Evolutionary conservation across 1,139 yeast genomes (phyloP).

Genomic region (Taphrina deformans): DNA sequence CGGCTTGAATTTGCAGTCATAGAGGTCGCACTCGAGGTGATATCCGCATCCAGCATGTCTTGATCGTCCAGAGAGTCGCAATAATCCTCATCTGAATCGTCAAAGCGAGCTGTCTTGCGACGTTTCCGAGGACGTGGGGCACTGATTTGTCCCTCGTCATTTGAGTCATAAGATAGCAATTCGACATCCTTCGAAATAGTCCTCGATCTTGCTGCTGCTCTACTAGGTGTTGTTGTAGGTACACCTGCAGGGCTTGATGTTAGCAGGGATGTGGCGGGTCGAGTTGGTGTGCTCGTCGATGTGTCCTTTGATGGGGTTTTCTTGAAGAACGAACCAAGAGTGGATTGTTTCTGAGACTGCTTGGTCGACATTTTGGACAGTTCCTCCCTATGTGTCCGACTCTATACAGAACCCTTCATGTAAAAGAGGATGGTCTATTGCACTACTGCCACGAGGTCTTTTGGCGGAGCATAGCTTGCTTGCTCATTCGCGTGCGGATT

Average conservation of each 20-base stretch:
- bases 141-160: not conserved
- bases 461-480: no score
- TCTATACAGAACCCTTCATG: no score
- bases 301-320: conserved; percentile 20
- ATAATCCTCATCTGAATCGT: conserved; percentile 29
- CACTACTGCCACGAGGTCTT: no score
- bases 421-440: no score
- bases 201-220: not conserved
- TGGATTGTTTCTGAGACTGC: conserved; percentile 10
- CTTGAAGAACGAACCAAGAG: conserved; percentile 32
- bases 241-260: not conserved
- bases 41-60: conserved; percentile 14
- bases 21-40: not conserved
- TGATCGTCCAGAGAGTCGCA: conserved; percentile 14
- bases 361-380: conserved; percentile 11
- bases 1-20: not conserved
- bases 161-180: not conserved
- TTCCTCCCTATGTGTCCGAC: no score
- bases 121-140: conserved; percentile 24
- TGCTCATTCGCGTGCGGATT: not conserved
- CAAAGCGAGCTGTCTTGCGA: conserved; percentile 18
- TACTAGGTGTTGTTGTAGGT: not conserved
- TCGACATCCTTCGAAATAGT: not conserved
- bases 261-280: not conserved
- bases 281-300: conserved; percentile 10